Evolutionary conservation across 2,329 filamentous ascomycete species (phyloP).

Genomic region (Pseudonectria foliicola): DNA sequence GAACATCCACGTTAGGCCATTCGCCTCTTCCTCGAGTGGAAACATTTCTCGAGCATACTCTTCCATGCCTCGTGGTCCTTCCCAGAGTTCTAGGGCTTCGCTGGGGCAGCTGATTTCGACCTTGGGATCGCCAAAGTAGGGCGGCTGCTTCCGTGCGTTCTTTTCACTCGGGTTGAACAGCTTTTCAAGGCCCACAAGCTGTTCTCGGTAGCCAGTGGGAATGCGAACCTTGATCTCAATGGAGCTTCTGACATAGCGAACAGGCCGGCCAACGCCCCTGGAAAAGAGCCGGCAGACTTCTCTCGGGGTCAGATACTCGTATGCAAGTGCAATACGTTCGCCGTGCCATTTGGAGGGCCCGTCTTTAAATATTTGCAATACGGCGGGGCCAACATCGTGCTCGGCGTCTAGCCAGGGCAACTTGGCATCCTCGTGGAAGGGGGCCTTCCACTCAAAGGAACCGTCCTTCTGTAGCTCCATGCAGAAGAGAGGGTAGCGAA

Average conservation of each 20-base stretch:
- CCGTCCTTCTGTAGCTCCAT: slow-evolving; percentile 83
- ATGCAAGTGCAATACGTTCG: slow-evolving; percentile 75
- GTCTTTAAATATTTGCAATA: slow-evolving; percentile 93
- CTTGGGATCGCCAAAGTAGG: slow-evolving; percentile 53
- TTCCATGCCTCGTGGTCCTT: slow-evolving; percentile 81
- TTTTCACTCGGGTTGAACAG: slow-evolving; percentile 46
- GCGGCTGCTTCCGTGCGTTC: slow-evolving; percentile 50
- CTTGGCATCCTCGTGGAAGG: slow-evolving; percentile 82
- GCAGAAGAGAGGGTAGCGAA: slow-evolving; percentile 88
- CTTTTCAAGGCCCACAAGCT: slow-evolving; percentile 64
- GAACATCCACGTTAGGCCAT: slow-evolving; percentile 89
- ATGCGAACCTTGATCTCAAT: slow-evolving; percentile 83
- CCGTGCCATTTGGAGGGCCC: slow-evolving; percentile 78
- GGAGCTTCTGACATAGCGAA: slow-evolving; percentile 68
- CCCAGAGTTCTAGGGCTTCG: slow-evolving; percentile 78
- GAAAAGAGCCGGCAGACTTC: slow-evolving; percentile 79
- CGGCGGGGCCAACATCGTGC: slow-evolving; percentile 87
- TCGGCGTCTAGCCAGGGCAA: slow-evolving; percentile 95
- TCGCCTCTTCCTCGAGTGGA: slow-evolving; percentile 87
- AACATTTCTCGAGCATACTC: slow-evolving; percentile 95
- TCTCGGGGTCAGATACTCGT: slow-evolving; percentile 76
- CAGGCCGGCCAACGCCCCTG: slow-evolving; percentile 67
- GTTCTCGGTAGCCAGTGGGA: slow-evolving; percentile 79
- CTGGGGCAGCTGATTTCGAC: slow-evolving; percentile 60
- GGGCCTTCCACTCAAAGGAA: slow-evolving; percentile 86